Conservation (phyloP, 257 asterid genomes). For the Jacaranda mimosifolia region DNA sequence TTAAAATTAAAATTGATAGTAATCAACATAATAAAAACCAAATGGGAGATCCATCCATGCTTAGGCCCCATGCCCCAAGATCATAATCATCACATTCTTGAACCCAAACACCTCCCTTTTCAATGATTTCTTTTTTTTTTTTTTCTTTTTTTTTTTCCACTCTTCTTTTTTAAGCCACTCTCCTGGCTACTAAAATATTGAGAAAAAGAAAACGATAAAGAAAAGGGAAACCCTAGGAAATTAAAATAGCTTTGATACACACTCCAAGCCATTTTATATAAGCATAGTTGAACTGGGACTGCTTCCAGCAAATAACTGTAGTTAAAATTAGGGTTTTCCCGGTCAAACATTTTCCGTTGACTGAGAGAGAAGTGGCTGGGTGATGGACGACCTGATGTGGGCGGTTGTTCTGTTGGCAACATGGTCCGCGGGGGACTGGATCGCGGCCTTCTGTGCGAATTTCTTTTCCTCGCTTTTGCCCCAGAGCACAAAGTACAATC, state of each 20-base stretch:
- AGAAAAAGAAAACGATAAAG: neutral
- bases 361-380: slow-evolving; percentile 72
- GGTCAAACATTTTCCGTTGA: slow-evolving; percentile 61
- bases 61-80: too few relatives aligned
- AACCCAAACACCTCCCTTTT: slow-evolving; percentile 9
- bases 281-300: slow-evolving; percentile 34
- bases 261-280: slow-evolving; percentile 48
- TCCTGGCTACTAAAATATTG: slow-evolving; percentile 36
- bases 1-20: slow-evolving; percentile 37
- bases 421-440: slow-evolving; percentile 58
- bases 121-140: too few relatives aligned
- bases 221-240: slow-evolving; percentile 23
- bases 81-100: slow-evolving; percentile 51
- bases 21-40: slow-evolving; percentile 41
- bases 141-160: slow-evolving; percentile 13
- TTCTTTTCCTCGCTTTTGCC: slow-evolving; percentile 76
- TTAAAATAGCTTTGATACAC: slow-evolving; percentile 38
- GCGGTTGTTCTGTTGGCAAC: slow-evolving; percentile 40
- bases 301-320: slow-evolving; percentile 32
- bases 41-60: slow-evolving; percentile 51
- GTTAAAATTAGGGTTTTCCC: slow-evolving; percentile 29
- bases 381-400: slow-evolving; percentile 62
- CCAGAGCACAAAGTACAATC: slow-evolving; percentile 77
- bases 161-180: slow-evolving; percentile 36
- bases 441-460: slow-evolving; percentile 46